phyloP scores from a whole-genome alignment of 768 basidiomycete genomes.

The Pulveroboletus sp. region DNA sequence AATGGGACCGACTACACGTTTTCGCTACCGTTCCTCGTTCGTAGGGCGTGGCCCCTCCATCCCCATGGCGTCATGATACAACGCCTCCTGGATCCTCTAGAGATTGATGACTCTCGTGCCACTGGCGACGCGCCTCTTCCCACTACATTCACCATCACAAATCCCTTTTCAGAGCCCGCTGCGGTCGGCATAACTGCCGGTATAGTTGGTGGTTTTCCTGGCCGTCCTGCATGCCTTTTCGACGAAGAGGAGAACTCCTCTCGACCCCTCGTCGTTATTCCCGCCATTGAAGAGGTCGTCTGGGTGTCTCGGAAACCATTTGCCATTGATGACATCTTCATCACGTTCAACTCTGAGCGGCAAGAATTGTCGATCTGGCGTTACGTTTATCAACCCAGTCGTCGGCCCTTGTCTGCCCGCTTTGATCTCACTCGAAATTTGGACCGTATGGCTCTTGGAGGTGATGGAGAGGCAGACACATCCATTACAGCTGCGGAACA shows the following conservation, averaged over 20 bases:
- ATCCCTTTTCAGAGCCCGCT: constrained; percentile 71
- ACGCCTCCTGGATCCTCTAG: constrained; percentile 63
- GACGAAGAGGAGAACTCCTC: constrained; percentile 55
- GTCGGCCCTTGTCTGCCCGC: constrained; percentile 45
- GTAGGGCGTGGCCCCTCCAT: constrained; percentile 72
- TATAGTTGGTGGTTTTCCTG: constrained; percentile 46
- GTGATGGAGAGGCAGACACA: constrained; percentile 42
- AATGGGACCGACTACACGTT: constrained; percentile 77
- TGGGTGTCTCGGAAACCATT: constrained; percentile 52
- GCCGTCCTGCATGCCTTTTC: constrained; percentile 37
- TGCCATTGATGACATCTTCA: constrained; percentile 45
- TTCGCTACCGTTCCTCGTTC: constrained; percentile 76
- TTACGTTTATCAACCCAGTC: constrained; percentile 53
- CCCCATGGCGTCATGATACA: constrained; percentile 83
- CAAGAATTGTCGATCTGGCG: constrained; percentile 66
- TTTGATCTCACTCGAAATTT: constrained; percentile 59
- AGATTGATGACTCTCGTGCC: constrained; percentile 62
- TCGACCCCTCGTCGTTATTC: constrained; percentile 52
- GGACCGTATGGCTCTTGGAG: constrained; percentile 68
- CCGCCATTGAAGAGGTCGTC: constrained; percentile 63
- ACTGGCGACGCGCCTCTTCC: constrained; percentile 71
- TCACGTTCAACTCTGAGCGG: constrained; percentile 58
- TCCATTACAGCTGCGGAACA: constrained; percentile 46
- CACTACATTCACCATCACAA: constrained; percentile 76
- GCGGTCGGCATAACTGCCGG: constrained; percentile 66